Evolutionary conservation across 345 rosid genomes (phyloP), one percentile per base, ranked within the genome.

Genomic region (Rhodamnia rubescens): DNA sequence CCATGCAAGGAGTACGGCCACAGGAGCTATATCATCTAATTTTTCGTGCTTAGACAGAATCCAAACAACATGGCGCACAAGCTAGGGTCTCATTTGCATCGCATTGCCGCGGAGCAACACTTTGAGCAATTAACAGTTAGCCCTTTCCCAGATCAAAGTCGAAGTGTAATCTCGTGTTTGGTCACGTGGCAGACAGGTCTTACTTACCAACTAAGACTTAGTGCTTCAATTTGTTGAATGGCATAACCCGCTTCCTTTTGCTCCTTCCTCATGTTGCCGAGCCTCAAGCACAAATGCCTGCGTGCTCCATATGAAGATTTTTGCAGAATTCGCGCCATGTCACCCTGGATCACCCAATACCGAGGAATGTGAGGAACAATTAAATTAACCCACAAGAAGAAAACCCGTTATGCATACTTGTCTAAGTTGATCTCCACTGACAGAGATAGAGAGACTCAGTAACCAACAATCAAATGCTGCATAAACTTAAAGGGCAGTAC

Each of bases 331-430:
- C 94, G 52, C 98, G 95, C 98, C 98, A 94, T 89, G 64, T 95
- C 94, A 27, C 97, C 98, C 89, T 94, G 97, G 83, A 98, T 94
- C 47, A 96, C 95, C 99, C 99, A 94, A 88, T 89, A 94, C 98
- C 94, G 87, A 4, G 11, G 75, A 54, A 7, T 2, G 47, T n/a
- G n/a, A 53, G 11, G 11, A 29, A 44, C 40, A 2, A 22, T 40
- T 13, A 24, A 29, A 64, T 3, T 11, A 32, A 64, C 44, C 22
- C 24, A 32, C 12, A 20, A 32, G 44, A 64, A 64, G 18, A 8
- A 64, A 5, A 4, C 44, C 32, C 36, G 44, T 32, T 32, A 64
- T 16, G 44, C 5, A 3, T 64, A 29, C 75, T 32, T 32, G 75
- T 4, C 75, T 16, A 64, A 16, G 36, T 29, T 1, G 75, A 2